Evolutionary conservation across 805 yeast genomes (phyloP).

Genomic region (Kuraishia cidri): DNA sequence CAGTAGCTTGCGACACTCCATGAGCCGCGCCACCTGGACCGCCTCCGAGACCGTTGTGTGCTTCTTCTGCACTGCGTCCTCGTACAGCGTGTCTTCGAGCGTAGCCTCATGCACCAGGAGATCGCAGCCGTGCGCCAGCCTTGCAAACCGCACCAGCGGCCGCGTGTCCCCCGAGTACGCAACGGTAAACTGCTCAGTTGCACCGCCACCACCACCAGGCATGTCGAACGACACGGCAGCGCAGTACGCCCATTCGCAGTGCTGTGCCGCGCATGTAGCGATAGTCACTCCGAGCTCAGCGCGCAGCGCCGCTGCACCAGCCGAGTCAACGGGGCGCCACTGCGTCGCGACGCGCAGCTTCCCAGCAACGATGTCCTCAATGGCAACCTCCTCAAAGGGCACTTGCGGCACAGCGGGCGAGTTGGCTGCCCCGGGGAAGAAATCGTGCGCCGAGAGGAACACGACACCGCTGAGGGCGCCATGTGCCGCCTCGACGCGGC

Average conservation of each 20-base stretch:
- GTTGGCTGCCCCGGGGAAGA: conserved; percentile 17
- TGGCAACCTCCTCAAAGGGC: not conserved
- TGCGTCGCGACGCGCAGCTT: too few species aligned
- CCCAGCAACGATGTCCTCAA: not conserved
- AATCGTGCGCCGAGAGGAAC: conserved; percentile 55
- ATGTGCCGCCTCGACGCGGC: conserved; percentile 26
- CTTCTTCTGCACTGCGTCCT: conserved; percentile 73
- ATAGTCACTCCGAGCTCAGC: not conserved
- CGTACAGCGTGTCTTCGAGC: conserved; percentile 65
- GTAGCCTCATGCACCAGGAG: conserved; percentile 91
- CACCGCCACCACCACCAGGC: not conserved
- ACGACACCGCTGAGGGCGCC: conserved; percentile 31
- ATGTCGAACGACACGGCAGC: conserved; percentile 41
- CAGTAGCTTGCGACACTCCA: conserved; percentile 65
- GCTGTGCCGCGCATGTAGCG: conserved; percentile 66
- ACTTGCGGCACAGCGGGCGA: conserved; percentile 1
- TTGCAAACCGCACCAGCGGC: conserved; percentile 56
- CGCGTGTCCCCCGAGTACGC: conserved; percentile 95
- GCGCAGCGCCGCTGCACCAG: not conserved
- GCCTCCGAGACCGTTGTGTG: conserved; percentile 93
- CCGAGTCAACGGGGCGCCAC: not conserved
- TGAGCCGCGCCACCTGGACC: conserved; percentile 51
- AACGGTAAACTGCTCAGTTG: conserved; percentile 39
- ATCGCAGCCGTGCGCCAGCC: conserved; percentile 59
- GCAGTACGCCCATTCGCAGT: conserved; percentile 78